Evolutionary conservation across 129 eudicot species (phyloP), one percentile per base, ranked within the genome.

Genomic region (Pittosporum tobira): DNA sequence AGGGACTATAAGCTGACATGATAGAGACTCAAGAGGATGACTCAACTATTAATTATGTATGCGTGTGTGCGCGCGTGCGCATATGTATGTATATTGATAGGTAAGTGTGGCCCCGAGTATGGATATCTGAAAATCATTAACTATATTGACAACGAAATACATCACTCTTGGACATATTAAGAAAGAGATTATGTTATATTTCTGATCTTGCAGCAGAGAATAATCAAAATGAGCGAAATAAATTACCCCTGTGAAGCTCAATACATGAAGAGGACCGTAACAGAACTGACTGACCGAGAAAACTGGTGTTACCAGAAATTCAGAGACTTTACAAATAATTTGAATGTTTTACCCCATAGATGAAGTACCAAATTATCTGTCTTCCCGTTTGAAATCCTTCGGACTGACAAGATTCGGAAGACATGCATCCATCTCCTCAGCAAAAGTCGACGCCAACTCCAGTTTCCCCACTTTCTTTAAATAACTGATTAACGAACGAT

Each of bases 361-460:
- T 21, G 10, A 46, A 29, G 10, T n/a, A 24, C 43, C 42, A 45
- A 37, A 65, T 67, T 71, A 85, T 61, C 79, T 69, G 18, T 61
- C 68, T 73, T 72, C 78, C 48, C 21, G 36, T 72, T 73, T 82
- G 64, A 80, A 80, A 62, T 86, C 85, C 64, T 80, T 77, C 5
- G 94, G 84, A 72, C 84, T 77, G 66, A 78, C 78, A 69, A 80
- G 85, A 28, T 72, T 60, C 9, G 77, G 56, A 51, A 53, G 31
- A 43, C 66, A 59, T 37, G 72, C 69, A 55, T 76, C 79, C 96
- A 87, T 87, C 87, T 91, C 99, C 48, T 70, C 61, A 57, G 57
- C 59, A 14, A 87, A 71, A 29, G 70, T 62, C 22, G 64, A 28
- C 26, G 99, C 96, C 49, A 79, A 58, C 61, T 91, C 94, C 20